Evolutionary conservation across 805 yeast genomes (phyloP).

Genomic region (Yarrowia keelungensis): DNA sequence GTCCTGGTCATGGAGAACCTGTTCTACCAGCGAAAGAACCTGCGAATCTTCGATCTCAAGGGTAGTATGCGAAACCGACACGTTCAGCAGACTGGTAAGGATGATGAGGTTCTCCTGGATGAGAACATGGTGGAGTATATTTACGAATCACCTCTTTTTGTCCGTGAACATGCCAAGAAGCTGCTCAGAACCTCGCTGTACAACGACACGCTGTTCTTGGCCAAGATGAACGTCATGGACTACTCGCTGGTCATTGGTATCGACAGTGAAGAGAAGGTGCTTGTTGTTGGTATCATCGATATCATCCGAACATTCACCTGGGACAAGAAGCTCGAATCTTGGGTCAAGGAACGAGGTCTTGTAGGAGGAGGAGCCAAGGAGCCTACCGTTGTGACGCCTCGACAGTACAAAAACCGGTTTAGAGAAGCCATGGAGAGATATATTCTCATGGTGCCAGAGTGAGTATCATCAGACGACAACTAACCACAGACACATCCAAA

Average conservation of each 20-base stretch:
- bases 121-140: conserved; percentile 99
- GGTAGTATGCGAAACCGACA: conserved; percentile 98
- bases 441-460: conserved; percentile 90
- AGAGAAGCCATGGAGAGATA: conserved; percentile 98
- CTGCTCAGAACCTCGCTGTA: conserved; percentile 85
- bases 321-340: conserved; percentile 97
- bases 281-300: conserved; percentile 93
- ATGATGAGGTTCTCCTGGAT: conserved; percentile 90
- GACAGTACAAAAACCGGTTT: conserved; percentile 91
- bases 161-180: conserved; percentile 88
- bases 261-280: conserved; percentile 63
- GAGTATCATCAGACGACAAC: conserved; percentile 6
- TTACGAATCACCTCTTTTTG: conserved; percentile 93
- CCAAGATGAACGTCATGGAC: conserved; percentile 99
- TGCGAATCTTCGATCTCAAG: conserved; percentile 90
- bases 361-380: conserved; percentile 87
- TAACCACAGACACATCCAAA: neutral
- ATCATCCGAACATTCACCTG: conserved; percentile 96
- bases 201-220: conserved; percentile 92
- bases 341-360: conserved; percentile 95
- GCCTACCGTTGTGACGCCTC: conserved; percentile 97
- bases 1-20: conserved; percentile 94
- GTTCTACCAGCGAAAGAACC: conserved; percentile 80
- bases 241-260: conserved; percentile 94
- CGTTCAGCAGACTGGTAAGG: conserved; percentile 94